phyloP scores from a whole-genome alignment of 2,329 filamentous ascomycete species.

The Fusarium brachygibbosum region DNA sequence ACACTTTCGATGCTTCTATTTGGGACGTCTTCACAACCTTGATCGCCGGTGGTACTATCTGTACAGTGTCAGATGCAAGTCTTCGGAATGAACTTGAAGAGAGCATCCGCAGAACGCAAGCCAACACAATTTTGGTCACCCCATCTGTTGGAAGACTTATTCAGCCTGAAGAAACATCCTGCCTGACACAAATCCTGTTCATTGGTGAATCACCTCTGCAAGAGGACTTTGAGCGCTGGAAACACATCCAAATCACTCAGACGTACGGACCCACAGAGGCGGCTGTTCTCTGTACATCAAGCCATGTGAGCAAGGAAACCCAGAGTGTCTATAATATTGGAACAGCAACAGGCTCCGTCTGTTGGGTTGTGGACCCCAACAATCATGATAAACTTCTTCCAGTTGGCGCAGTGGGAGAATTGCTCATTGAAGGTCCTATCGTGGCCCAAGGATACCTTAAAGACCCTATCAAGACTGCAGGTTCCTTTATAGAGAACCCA shows the following conservation, averaged over 20 bases:
- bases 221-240: slow-evolving; percentile 14
- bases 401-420: slow-evolving; percentile 45
- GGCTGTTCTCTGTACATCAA: slow-evolving; percentile 5
- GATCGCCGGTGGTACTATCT: slow-evolving; percentile 44
- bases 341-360: neutral
- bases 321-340: neutral
- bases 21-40: slow-evolving; percentile 39
- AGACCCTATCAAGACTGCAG: slow-evolving; percentile 40
- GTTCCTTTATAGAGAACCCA: slow-evolving; percentile 50
- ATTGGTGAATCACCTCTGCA: slow-evolving; percentile 3
- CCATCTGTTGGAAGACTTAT: neutral
- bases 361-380: slow-evolving; percentile 46
- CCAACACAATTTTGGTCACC: neutral
- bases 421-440: slow-evolving; percentile 48
- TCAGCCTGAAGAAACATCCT: neutral
- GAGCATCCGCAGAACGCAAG: slow-evolving; percentile 32
- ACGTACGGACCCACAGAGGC: slow-evolving; percentile 3
- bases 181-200: neutral
- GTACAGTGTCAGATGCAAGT: slow-evolving; percentile 37
- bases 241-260: neutral
- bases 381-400: slow-evolving; percentile 43
- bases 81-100: slow-evolving; percentile 30
- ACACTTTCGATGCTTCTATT: slow-evolving; percentile 45
- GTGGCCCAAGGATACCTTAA: slow-evolving; percentile 47
- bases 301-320: neutral